phyloP scores from a whole-genome alignment of 2,329 filamentous ascomycete species.

The Mycosphaerella sp. region DNA sequence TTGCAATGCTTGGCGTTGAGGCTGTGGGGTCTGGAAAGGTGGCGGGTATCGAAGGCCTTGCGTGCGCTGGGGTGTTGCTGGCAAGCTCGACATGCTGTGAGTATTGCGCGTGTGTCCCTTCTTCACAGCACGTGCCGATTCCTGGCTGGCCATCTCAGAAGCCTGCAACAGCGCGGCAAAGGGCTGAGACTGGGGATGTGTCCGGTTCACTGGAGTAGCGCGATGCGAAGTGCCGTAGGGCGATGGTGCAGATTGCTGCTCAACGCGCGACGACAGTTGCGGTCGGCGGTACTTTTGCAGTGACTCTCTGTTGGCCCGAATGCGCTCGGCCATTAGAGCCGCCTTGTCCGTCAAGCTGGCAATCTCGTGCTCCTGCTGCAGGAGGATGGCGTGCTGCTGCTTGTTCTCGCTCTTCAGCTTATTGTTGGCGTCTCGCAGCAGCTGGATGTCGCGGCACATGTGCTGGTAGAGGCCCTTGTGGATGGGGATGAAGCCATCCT shows the following conservation, averaged over 20 bases:
- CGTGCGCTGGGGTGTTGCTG: constrained; percentile 62
- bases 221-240: constrained; percentile 35
- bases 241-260: constrained; percentile 42
- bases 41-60: constrained; percentile 50
- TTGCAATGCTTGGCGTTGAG: constrained; percentile 21
- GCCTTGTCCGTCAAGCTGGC: constrained; percentile 68
- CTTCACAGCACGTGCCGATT: constrained; percentile 39
- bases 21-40: constrained; percentile 25
- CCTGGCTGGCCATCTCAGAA: constrained; percentile 70
- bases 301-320: constrained; percentile 84
- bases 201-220: constrained; percentile 46
- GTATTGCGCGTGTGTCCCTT: constrained; percentile 65
- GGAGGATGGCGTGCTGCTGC: constrained; percentile 70
- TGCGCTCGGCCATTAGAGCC: constrained; percentile 69
- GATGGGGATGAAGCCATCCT: constrained; percentile 36
- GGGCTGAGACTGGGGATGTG: constrained; percentile 33
- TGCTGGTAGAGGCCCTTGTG: constrained; percentile 52
- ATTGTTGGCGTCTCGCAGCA: constrained; percentile 60
- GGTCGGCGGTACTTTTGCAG: constrained; percentile 70
- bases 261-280: constrained; percentile 14
- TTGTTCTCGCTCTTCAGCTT: constrained; percentile 59
- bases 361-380: constrained; percentile 69
- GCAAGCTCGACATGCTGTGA: constrained; percentile 79
- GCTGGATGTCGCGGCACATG: constrained; percentile 50
- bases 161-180: constrained; percentile 72